These are phyloP conservation scores for Chiua sp. DNA, from an alignment of 1,284 basidiomycete genomes.

Conservation along the genomic window DNA sequence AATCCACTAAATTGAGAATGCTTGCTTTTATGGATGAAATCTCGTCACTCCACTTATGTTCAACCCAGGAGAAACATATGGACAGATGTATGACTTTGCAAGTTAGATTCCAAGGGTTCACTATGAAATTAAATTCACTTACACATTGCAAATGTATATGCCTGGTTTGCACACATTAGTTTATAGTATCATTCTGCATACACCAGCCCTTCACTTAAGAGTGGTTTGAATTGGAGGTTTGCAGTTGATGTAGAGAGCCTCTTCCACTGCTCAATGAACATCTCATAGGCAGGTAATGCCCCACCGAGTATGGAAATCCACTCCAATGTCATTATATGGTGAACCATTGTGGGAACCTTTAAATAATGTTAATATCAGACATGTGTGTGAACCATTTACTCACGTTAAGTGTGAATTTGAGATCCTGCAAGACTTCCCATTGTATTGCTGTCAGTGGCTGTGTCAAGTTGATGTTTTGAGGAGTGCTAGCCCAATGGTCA, in stretches of 20 bases:
- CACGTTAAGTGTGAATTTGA: background rate
- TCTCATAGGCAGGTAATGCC: background rate
- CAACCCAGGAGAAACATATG: constrained; percentile 1
- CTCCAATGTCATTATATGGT: constrained; percentile 1
- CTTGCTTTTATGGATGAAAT: background rate
- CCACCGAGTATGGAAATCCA: background rate
- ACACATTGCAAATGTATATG: background rate
- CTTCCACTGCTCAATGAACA: background rate
- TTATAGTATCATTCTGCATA: background rate
- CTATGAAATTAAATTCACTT: too few relatives aligned
- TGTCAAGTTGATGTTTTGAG: too few relatives aligned
- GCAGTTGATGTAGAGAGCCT: background rate
- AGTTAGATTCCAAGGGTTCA: too few relatives aligned
- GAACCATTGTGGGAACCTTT: background rate
- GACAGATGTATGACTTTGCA: too few relatives aligned
- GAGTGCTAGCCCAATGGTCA: too few relatives aligned
- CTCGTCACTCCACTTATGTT: background rate
- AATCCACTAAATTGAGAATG: background rate
- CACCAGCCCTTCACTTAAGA: background rate
- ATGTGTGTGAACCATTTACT: background rate
- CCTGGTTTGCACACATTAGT: background rate
- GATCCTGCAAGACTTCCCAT: constrained; percentile 4
- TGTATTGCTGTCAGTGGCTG: background rate
- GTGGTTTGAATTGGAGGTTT: background rate
- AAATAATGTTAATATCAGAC: background rate